phyloP scores from a whole-genome alignment of 2,329 filamentous ascomycete species.

The Ceratocystiopsis sp. region DNA sequence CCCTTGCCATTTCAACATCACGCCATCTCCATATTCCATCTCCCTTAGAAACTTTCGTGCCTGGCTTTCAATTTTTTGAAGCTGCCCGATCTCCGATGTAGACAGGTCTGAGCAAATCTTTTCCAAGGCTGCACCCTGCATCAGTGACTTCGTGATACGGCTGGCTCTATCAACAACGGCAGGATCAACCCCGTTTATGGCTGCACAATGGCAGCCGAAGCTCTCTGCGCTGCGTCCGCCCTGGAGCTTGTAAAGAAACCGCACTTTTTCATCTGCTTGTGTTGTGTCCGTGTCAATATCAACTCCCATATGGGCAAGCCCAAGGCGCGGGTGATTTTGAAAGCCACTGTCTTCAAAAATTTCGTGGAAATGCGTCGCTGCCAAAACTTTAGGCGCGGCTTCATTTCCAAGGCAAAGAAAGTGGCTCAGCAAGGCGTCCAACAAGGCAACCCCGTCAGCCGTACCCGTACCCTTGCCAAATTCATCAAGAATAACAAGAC shows the following conservation, averaged over 20 bases:
- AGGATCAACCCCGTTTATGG: constrained; percentile 64
- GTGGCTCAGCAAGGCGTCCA: constrained; percentile 39
- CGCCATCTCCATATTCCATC: constrained; percentile 2
- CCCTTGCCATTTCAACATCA: background rate
- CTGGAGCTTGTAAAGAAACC: constrained; percentile 55
- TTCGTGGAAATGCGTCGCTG: constrained; percentile 51
- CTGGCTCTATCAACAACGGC: constrained; percentile 61
- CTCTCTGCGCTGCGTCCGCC: constrained; percentile 59
- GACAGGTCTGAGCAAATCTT: constrained; percentile 53
- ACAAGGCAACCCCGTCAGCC: constrained; percentile 40
- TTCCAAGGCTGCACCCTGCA: constrained; percentile 59
- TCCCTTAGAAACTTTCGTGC: constrained; percentile 38
- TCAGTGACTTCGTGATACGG: constrained; percentile 49
- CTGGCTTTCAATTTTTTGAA: constrained; percentile 48
- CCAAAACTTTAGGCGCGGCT: constrained; percentile 37
- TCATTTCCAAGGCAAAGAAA: constrained; percentile 27
- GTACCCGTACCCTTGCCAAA: constrained; percentile 54
- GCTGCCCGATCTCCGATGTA: constrained; percentile 40
- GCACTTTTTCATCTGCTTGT: constrained; percentile 43
- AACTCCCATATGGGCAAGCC: constrained; percentile 58
- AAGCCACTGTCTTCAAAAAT: constrained; percentile 52
- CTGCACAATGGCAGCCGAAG: constrained; percentile 74
- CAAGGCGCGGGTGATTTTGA: constrained; percentile 27
- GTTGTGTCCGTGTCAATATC: constrained; percentile 34
- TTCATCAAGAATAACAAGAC: constrained; percentile 80